Base-by-base conservation (phyloP, 1,139 yeast species). In the Taphrina populina region DNA sequence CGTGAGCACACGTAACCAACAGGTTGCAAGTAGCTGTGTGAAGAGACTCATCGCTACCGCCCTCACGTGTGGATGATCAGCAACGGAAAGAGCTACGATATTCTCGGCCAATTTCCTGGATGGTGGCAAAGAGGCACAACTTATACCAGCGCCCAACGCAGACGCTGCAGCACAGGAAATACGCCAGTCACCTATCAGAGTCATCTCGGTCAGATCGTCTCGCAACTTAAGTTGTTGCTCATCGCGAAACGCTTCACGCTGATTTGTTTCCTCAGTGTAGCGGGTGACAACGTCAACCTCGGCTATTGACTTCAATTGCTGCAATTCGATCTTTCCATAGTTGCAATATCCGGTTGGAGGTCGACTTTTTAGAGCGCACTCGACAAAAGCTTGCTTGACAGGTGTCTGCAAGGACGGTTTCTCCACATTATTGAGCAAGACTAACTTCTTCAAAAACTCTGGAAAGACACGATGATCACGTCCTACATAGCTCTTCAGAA, bases 11-110 rank as follows among this genome's bases (percentile, higher is more conserved):
- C 81, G 70, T 0, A 76, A 69, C 46, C 76, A 72, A 10, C 82
- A 67, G 58, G 80, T 79, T 59, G 76, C 78, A 32, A 83, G 67
- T 15, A 85, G 64, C 34, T 79, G 75, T 2, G 84, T 73, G 19
- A 84, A 67, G 10, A 90, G 86, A 58, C 79, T 81, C 58, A 84
- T 71, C 10, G 87, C 83, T 43, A 79, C 70, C 57, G 82, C 76
- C 1, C 90, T 76, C 40, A 87, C 73, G 2, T 78, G 72, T 0
- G 96, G 96, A 67, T 88, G 96, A 34, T 80, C 81, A 20, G 79
- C 76, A n/a, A 79, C 70, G 0, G 87, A 78, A 41, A 78, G 78
- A 11, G 73, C 71, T 11, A 80, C 73, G 45, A 88, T 72, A 6
- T 78, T 65, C 27, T 69, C 69, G 15, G 84, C 66, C 0, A 78